Base-by-base conservation (phyloP, 371 early-diverging fungal genomes). In the Apophysomyces sp. region DNA sequence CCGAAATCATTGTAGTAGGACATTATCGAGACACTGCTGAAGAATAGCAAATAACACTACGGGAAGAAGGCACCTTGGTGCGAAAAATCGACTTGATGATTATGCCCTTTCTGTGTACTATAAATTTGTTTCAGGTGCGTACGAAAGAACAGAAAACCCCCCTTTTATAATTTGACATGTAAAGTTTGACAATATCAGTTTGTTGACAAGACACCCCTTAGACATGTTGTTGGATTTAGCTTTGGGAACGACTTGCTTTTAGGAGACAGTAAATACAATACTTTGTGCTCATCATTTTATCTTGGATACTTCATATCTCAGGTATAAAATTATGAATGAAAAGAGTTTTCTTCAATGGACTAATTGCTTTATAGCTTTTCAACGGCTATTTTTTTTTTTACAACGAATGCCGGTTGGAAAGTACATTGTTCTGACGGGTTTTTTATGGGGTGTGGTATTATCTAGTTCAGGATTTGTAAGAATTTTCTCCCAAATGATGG, bases 191-290 rank as follows among this genome's bases (percentile, higher is more conserved):
- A 15, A 13, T 41, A 2, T 5, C 44, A 78, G 73, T 78, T 74
- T 62, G 24, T 78, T 27, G 78, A 78, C 62, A 78, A 78, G 66
- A 68, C 78, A 37, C 66, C 69, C 2, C 66, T 78, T 57, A 71
- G 63, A 26, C 75, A 73, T 54, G 75, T 71, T 7, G 67, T 66
- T 39, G 57, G 60, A 0, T 61, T 74, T 15, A 58, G 31, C 28
- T 67, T 74, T 21, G 68, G 70, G 32, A 26, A 62, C 40, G 78
- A 78, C 52, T 44, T 72, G 3, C 28, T 59, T 5, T 39, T 78
- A 12, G 27, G 29, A 1, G 73, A 71, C 4, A 65, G 21, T 28
- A 59, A 78, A 27, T 78, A 69, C 55, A 71, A 68, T 57, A 51
- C 71, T 5, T 40, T 78, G 5, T 69, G 67, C 6, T 74, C 73